Evolutionary conservation across 352 stramenopile genomes (phyloP).

Genomic region (Globisporangium nodosum): DNA sequence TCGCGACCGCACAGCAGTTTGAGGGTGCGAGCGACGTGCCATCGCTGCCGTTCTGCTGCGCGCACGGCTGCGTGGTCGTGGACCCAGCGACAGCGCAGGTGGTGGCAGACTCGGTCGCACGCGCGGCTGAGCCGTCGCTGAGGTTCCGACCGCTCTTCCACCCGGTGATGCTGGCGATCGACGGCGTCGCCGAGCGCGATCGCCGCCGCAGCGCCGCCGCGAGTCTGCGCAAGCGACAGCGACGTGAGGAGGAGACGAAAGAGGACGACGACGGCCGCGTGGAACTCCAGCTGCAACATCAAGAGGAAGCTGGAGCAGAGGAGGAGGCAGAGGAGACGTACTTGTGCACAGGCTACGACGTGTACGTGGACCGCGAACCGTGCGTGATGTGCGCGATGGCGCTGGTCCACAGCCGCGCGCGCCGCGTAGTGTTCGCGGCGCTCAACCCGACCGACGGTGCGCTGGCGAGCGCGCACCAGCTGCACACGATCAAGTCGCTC

Average conservation of each 20-base stretch:
- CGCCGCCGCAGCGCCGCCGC: conserved; percentile 25
- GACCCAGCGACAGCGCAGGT: conserved; percentile 29
- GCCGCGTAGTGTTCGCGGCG: conserved; percentile 69
- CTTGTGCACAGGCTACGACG: conserved; percentile 85
- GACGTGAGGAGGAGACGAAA: conserved; percentile 9
- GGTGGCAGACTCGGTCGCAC: conserved; percentile 19
- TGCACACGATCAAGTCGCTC: conserved; percentile 83
- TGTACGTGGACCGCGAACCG: conserved; percentile 82
- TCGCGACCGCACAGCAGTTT: conserved; percentile 17
- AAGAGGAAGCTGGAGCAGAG: not conserved
- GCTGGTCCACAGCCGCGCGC: conserved; percentile 78
- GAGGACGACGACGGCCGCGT: not conserved
- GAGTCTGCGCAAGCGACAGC: conserved; percentile 29
- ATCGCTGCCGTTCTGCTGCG: conserved; percentile 29
- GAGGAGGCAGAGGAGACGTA: conserved; percentile 50
- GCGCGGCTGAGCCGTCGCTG: conserved; percentile 11
- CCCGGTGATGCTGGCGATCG: conserved; percentile 61
- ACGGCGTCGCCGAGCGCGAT: conserved; percentile 58
- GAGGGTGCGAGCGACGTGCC: not conserved
- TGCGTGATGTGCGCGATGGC: conserved; percentile 90
- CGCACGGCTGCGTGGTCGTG: conserved; percentile 47
- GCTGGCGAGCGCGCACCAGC: conserved; percentile 45
- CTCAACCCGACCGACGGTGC: conserved; percentile 54
- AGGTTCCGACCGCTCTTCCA: conserved; percentile 56
- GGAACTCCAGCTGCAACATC: not conserved